Evolutionary conservation across 805 yeast genomes (phyloP).

Genomic region (Metschnikowia henanensis): DNA sequence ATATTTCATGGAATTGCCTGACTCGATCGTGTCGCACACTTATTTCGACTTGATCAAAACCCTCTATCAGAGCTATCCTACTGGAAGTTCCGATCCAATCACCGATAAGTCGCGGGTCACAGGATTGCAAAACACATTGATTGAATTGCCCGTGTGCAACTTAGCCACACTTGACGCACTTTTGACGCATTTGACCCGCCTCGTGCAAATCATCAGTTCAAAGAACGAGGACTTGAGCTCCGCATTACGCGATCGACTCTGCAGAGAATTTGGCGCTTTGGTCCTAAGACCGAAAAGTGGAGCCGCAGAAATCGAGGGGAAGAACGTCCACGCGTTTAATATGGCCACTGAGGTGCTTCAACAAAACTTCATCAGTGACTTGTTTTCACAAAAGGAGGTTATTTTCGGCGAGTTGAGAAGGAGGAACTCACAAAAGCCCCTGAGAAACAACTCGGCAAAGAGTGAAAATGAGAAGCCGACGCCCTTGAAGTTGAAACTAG

Average conservation of each 20-base stretch:
- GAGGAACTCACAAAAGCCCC: constrained; percentile 27
- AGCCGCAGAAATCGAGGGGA: constrained; percentile 17
- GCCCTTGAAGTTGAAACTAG: constrained; percentile 5
- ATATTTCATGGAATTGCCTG: constrained; percentile 78
- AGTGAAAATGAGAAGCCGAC: not conserved
- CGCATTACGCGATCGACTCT: constrained; percentile 46
- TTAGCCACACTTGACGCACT: constrained; percentile 80
- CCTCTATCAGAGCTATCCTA: constrained; percentile 50
- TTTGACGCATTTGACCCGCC: constrained; percentile 70
- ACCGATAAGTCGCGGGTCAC: constrained; percentile 42
- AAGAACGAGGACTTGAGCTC: constrained; percentile 36
- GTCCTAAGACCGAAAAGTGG: constrained; percentile 50
- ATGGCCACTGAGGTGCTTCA: constrained; percentile 34
- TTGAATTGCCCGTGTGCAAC: constrained; percentile 67
- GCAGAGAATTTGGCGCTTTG: constrained; percentile 66
- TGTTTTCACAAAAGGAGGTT: constrained; percentile 55
- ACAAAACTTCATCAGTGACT: constrained; percentile 56
- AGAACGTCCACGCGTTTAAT: constrained; percentile 14
- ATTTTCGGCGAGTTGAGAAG: constrained; percentile 64
- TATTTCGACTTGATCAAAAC: constrained; percentile 68
- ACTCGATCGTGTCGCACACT: constrained; percentile 64
- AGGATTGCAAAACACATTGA: constrained; percentile 65
- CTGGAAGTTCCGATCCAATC: constrained; percentile 24
- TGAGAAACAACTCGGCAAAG: constrained; percentile 10
- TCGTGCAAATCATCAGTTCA: constrained; percentile 49